Evolutionary conservation across 2,329 filamentous ascomycete genomes (phyloP).

Genomic region (Fusarium sp.): DNA sequence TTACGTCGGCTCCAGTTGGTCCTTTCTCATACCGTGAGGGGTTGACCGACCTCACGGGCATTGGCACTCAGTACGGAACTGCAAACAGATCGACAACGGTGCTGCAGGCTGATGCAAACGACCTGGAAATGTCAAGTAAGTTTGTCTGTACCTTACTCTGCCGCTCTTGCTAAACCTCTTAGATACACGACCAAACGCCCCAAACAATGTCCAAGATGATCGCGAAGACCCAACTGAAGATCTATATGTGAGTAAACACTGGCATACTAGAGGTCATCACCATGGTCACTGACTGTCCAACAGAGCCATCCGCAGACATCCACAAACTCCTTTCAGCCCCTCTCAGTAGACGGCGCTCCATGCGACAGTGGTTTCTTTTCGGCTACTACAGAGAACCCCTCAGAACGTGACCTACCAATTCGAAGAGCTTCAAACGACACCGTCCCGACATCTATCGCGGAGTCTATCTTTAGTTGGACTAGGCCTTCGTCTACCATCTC

Average conservation of each 20-base stretch:
- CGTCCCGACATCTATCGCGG: background rate
- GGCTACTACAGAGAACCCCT: background rate
- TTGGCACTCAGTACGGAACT: conserved; percentile 22
- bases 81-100: background rate
- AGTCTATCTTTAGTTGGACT: conserved; percentile 19
- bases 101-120: background rate
- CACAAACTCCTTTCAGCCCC: background rate
- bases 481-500: conserved; percentile 17
- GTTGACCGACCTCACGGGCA: conserved; percentile 13
- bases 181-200: background rate
- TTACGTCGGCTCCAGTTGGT: background rate
- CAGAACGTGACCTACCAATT: background rate
- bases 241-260: background rate
- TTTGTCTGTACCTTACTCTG: too few relatives aligned
- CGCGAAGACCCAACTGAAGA: background rate
- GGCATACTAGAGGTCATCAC: background rate
- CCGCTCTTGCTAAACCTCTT: background rate
- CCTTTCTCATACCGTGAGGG: background rate
- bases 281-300: background rate
- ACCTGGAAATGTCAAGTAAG: background rate
- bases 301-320: conserved; percentile 1
- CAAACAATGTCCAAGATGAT: background rate
- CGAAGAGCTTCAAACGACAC: conserved; percentile 17
- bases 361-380: background rate
- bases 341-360: background rate